Evolutionary conservation across 2,329 filamentous ascomycete genomes (phyloP).

Genomic region (Juglanconis juglandina): DNA sequence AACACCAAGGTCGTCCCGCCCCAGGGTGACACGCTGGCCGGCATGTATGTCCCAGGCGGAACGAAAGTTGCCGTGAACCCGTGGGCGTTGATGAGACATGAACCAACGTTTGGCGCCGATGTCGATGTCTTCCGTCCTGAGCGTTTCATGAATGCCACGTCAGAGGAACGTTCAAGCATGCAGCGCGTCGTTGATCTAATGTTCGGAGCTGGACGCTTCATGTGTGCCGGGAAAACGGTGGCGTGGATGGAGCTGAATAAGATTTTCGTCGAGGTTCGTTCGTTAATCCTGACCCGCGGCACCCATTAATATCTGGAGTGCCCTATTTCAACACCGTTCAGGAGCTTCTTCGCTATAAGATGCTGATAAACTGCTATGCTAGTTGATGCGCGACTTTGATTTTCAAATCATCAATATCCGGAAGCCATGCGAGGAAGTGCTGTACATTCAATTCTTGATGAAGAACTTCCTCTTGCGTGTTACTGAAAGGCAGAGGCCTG

Average conservation of each 20-base stretch:
- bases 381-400: too few relatives aligned
- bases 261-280: slow-evolving; percentile 37
- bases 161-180: slow-evolving; percentile 27
- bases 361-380: too few relatives aligned
- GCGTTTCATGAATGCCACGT: slow-evolving; percentile 51
- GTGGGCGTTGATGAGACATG: slow-evolving; percentile 4
- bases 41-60: slow-evolving; percentile 28
- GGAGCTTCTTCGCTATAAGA: too few relatives aligned
- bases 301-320: too few relatives aligned
- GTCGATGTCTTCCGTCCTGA: slow-evolving; percentile 58
- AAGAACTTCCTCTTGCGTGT: too few relatives aligned
- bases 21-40: slow-evolving; percentile 26
- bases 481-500: too few relatives aligned
- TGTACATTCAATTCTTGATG: too few relatives aligned
- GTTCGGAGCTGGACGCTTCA: slow-evolving; percentile 35
- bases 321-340: too few relatives aligned
- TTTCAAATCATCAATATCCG: too few relatives aligned
- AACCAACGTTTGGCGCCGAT: slow-evolving; percentile 40
- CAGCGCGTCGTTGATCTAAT: slow-evolving; percentile 30
- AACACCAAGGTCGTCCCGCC: slow-evolving; percentile 24
- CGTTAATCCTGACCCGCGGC: too few relatives aligned
- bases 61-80: slow-evolving; percentile 22
- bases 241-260: slow-evolving; percentile 41
- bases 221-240: slow-evolving; percentile 39
- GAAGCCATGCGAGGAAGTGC: too few relatives aligned